These are phyloP conservation scores for Podaxis sp. DNA, from an alignment of 768 basidiomycete species.

Conservation along the genomic window DNA sequence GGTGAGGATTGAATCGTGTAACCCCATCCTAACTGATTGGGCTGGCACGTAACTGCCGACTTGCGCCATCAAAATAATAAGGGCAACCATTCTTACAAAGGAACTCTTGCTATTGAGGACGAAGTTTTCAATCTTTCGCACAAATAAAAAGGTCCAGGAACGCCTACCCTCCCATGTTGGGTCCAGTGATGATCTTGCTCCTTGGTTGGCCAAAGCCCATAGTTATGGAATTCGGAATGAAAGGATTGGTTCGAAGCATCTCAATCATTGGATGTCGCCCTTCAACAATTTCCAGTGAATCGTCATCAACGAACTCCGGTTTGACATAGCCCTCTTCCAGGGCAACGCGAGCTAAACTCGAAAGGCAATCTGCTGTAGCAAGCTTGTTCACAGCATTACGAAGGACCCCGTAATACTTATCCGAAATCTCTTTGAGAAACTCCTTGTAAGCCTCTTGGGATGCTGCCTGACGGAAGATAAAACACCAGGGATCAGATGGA, in stretches of 20 bases:
- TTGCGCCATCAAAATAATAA: slow-evolving; percentile 82
- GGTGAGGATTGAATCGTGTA: slow-evolving; percentile 83
- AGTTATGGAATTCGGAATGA: slow-evolving; percentile 77
- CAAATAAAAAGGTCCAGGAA: neutral
- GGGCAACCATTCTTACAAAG: slow-evolving; percentile 74
- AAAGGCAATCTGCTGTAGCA: slow-evolving; percentile 82
- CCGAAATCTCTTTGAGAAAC: slow-evolving; percentile 71
- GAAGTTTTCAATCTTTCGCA: neutral
- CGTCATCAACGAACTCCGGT: slow-evolving; percentile 70
- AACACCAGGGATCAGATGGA: neutral
- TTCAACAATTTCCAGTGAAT: slow-evolving; percentile 69
- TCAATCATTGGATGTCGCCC: slow-evolving; percentile 96
- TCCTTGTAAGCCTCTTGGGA: slow-evolving; percentile 62
- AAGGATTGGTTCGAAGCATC: slow-evolving; percentile 71
- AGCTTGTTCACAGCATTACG: slow-evolving; percentile 79
- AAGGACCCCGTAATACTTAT: slow-evolving; percentile 66
- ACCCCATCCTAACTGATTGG: slow-evolving; percentile 63
- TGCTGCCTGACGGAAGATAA: slow-evolving; percentile 40
- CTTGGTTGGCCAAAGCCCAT: slow-evolving; percentile 57
- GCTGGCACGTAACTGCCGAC: slow-evolving; percentile 96
- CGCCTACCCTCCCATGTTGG: slow-evolving; percentile 76
- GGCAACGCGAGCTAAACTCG: slow-evolving; percentile 81
- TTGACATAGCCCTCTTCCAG: slow-evolving; percentile 74
- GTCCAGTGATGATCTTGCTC: slow-evolving; percentile 78
- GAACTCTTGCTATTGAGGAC: slow-evolving; percentile 70